Percentiles rank a stretch among this genome's conserved stretches.
phyloP scores from a whole-genome alignment of 345 rosid genomes.

The Populus nigra region DNA sequence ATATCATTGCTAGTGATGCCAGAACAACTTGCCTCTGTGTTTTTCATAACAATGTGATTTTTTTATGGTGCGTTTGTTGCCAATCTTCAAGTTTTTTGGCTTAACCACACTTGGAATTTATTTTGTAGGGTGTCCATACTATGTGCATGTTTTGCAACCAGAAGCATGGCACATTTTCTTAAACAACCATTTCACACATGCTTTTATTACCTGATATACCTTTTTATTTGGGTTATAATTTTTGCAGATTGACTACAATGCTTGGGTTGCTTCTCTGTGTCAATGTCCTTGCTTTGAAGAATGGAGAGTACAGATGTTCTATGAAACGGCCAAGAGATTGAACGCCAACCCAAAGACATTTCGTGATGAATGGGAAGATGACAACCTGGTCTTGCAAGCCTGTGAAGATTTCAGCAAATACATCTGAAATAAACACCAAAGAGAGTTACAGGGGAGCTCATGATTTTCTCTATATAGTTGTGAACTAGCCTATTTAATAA shows the following conservation, averaged over 20 bases:
- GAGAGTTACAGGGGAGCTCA: too few species aligned
- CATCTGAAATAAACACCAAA: neutral
- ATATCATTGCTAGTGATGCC: too few species aligned
- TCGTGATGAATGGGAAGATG: slow-evolving; percentile 62
- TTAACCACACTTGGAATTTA: too few species aligned
- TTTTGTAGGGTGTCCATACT: too few species aligned
- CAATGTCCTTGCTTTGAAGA: slow-evolving; percentile 35
- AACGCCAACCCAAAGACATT: slow-evolving; percentile 35
- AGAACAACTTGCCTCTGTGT: too few species aligned
- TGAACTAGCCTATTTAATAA: too few species aligned
- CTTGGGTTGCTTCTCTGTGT: slow-evolving; percentile 55
- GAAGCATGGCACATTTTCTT: neutral
- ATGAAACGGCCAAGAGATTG: slow-evolving; percentile 5
- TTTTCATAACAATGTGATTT: too few species aligned
- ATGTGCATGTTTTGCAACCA: too few species aligned
- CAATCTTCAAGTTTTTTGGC: too few species aligned
- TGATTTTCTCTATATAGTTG: too few species aligned
- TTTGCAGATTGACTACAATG: slow-evolving; percentile 50
- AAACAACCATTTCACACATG: neutral
- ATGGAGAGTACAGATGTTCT: slow-evolving; percentile 55
- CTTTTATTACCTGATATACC: neutral
- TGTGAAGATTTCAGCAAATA: slow-evolving; percentile 39
- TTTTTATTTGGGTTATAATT: neutral
- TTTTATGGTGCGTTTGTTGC: too few species aligned
- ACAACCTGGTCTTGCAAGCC: slow-evolving; percentile 47